Evolutionary conservation across 768 basidiomycete species (phyloP).

Genomic region (Rhodotorula paludigena): DNA sequence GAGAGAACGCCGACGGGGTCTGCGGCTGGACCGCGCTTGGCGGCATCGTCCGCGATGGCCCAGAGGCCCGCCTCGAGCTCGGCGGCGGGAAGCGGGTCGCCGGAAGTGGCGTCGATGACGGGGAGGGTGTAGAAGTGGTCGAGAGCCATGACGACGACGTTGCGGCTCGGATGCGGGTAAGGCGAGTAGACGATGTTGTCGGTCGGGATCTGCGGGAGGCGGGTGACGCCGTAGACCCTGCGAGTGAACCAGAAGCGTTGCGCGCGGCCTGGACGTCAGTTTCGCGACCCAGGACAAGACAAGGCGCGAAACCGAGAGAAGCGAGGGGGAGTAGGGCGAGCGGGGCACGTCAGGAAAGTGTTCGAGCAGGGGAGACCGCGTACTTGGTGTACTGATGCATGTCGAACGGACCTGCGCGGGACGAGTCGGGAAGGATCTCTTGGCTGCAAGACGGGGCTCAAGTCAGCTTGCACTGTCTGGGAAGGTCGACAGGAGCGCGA

Average conservation of each 20-base stretch:
- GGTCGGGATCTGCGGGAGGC: conserved; percentile 64
- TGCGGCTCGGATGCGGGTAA: conserved; percentile 51
- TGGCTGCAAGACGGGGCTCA: conserved; percentile 52
- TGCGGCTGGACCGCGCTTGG: conserved; percentile 49
- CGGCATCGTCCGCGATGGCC: conserved; percentile 58
- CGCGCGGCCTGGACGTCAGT: conserved; percentile 31
- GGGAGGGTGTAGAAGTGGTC: conserved; percentile 75
- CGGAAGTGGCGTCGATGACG: conserved; percentile 53
- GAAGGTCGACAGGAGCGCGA: too few relatives aligned
- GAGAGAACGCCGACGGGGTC: conserved; percentile 64
- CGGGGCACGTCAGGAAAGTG: conserved; percentile 13
- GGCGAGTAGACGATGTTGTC: conserved; percentile 61
- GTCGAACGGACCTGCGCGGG: conserved; percentile 60
- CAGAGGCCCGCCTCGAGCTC: conserved; percentile 54
- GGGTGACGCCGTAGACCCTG: conserved; percentile 65
- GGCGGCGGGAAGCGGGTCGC: conserved; percentile 55
- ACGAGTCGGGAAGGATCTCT: conserved; percentile 64
- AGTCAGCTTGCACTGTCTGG: neutral
- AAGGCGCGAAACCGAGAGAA: neutral
- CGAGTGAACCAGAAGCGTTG: conserved; percentile 41
- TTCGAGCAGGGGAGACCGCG: neutral
- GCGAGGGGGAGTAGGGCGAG: conserved; percentile 8
- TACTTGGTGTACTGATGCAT: conserved; percentile 51
- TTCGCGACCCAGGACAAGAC: neutral
- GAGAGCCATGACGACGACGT: conserved; percentile 65